Evolutionary conservation across 1,139 yeast genomes (phyloP).

Genomic region (Hyphopichia pseudoburtonii): DNA sequence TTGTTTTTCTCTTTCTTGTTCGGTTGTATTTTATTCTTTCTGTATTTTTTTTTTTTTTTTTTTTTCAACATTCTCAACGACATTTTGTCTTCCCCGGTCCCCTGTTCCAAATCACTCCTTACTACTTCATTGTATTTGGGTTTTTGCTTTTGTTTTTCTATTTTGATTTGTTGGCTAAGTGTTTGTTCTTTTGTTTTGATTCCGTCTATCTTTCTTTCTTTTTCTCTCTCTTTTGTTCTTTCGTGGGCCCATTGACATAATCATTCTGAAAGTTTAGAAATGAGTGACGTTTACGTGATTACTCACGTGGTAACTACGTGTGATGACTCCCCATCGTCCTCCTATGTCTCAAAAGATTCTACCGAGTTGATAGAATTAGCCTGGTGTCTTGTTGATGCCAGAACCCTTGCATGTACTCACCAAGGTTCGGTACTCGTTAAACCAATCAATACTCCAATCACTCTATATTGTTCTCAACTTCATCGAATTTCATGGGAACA

Average conservation of each 20-base stretch:
- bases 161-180: too few species aligned
- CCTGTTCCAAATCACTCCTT: too few species aligned
- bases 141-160: too few species aligned
- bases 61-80: too few species aligned
- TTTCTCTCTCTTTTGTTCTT: neutral
- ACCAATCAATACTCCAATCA: conserved; percentile 68
- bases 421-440: conserved; percentile 51
- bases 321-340: conserved; percentile 54
- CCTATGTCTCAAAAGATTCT: conserved; percentile 58
- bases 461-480: conserved; percentile 55
- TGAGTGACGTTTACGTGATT: conserved; percentile 64
- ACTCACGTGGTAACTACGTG: conserved; percentile 66
- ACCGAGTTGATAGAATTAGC: conserved; percentile 68
- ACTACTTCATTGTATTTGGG: too few species aligned
- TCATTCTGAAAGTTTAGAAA: too few species aligned
- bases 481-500: conserved; percentile 64
- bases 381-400: conserved; percentile 53
- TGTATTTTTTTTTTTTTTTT: too few species aligned
- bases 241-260: conserved; percentile 1
- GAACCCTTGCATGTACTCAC: conserved; percentile 27
- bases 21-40: too few species aligned
- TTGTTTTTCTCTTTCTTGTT: too few species aligned
- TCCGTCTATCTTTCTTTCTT: neutral
- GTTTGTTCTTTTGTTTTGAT: too few species aligned
- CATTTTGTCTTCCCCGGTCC: too few species aligned